Evolutionary conservation across 2,329 filamentous ascomycete species (phyloP), one percentile per base, ranked within the genome.

Genomic region (Tolypocladium paradoxum): DNA sequence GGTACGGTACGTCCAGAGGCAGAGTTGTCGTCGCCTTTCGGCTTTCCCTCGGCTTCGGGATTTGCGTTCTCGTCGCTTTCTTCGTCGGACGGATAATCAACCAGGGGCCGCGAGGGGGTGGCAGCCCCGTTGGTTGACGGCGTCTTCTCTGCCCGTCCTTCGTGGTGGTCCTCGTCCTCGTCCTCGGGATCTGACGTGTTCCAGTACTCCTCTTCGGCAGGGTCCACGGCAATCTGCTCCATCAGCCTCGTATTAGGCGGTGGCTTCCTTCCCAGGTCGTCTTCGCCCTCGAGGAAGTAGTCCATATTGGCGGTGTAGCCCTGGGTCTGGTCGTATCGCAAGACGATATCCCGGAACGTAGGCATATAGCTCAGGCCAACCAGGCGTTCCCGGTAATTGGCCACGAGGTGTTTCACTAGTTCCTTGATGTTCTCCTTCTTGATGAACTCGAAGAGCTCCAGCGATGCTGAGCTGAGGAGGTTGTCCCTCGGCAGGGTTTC

Each of bases 391-490:
- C 90, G 83, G 64, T 92, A 90, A 51, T 86, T 88, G 60, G 90
- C 86, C 12, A 95, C 89, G 24, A 97, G 74, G 64, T 96, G 88
- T 57, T 85, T 83, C 53, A 95, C 84, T 48, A 96, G 75, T 16
- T 87, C 83, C 67, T 90, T 95, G 62, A 91, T 78, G 53, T 84
- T 84, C 62, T 95, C 88, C 64, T 84, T 84, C 65, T 85, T 90
- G 62, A 97, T 88, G 63, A 86, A 90, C 63, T 95, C 90, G 59
- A 99, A 97, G 45, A 99, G 81, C 64, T 99, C 93, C 11, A 97
- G 77, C 61, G 90, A 96, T 9, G 91, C 92, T 0, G 92, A 97
- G 68, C 93, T 95, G 34, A 97, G 77, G 3, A 99, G 77, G 61
- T 96, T 97, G 68, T 99, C 92, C 43, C 90, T 83, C 1, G 91